Percentiles rank a stretch among this genome's conserved stretches.
These are phyloP conservation scores for Neurospora tetraspora DNA, from an alignment of 495 filamentous ascomycete species.

Conservation along the genomic window DNA sequence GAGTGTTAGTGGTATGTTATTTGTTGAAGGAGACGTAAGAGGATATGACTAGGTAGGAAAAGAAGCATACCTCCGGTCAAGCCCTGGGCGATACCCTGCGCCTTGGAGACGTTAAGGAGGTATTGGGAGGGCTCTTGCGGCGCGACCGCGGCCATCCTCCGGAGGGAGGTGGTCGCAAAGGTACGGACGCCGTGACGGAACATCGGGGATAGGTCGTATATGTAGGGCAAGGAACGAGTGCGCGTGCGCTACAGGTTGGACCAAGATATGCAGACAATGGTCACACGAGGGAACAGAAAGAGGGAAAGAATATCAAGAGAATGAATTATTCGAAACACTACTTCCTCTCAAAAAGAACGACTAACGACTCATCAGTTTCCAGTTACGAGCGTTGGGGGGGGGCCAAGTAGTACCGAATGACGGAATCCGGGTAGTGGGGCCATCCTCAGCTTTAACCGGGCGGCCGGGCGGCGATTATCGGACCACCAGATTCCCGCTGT, in stretches of 20 bases:
- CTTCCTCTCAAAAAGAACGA: neutral
- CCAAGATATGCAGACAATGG: neutral
- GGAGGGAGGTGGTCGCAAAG: conserved; percentile 39
- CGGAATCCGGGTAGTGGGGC: neutral
- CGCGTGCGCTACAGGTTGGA: neutral
- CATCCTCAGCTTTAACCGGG: neutral
- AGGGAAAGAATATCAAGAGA: neutral
- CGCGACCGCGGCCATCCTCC: conserved; percentile 14
- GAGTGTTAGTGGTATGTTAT: neutral
- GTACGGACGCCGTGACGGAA: conserved; percentile 42
- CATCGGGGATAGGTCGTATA: conserved; percentile 26
- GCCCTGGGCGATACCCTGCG: conserved; percentile 74
- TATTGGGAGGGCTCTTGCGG: conserved; percentile 24
- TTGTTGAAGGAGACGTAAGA: neutral
- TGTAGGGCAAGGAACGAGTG: neutral
- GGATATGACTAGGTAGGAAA: neutral
- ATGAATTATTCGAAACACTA: neutral
- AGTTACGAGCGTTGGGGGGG: neutral
- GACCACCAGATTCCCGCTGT: neutral
- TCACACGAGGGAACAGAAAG: neutral
- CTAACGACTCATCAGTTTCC: neutral
- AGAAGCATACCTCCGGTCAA: conserved; percentile 66
- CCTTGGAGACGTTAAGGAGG: conserved; percentile 54
- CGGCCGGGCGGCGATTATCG: neutral
- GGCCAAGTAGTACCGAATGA: neutral